These are phyloP conservation scores for Penicillium verhagenii DNA, from an alignment of 495 filamentous ascomycete genomes.

Conservation along the genomic window DNA sequence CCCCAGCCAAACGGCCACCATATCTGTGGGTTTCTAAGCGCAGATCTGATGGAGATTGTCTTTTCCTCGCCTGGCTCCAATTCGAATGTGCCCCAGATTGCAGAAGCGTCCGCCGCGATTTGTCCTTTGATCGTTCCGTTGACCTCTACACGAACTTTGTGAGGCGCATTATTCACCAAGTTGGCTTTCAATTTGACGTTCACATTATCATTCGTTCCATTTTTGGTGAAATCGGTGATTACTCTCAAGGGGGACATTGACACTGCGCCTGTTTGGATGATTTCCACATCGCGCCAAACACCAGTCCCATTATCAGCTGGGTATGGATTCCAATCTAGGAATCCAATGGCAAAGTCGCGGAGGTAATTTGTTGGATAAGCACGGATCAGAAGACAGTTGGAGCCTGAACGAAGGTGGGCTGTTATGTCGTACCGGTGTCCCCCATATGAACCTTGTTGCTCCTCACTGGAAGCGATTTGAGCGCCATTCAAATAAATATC, in stretches of 20 bases:
- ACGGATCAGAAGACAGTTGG: conserved; percentile 53
- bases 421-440: conserved; percentile 58
- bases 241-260: conserved; percentile 50
- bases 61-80: conserved; percentile 39
- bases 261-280: conserved; percentile 57
- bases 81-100: conserved; percentile 30
- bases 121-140: conserved; percentile 35
- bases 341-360: conserved; percentile 58
- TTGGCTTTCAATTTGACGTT: conserved; percentile 46
- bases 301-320: conserved; percentile 60
- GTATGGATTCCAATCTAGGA: conserved; percentile 66
- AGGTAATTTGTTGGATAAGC: conserved; percentile 59
- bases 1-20: conserved; percentile 84
- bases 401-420: conserved; percentile 25
- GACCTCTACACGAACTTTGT: conserved; percentile 33
- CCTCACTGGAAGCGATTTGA: conserved; percentile 43
- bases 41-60: conserved; percentile 34
- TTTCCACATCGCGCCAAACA: conserved; percentile 60
- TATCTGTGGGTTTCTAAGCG: conserved; percentile 55
- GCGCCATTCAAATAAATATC: conserved; percentile 62
- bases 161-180: conserved; percentile 49
- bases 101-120: conserved; percentile 11
- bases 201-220: conserved; percentile 21
- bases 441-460: conserved; percentile 57
- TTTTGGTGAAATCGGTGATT: conserved; percentile 36